phyloP scores from a whole-genome alignment of 176 grass and related monocot genomes.

The Rhynchospora tenuis region DNA sequence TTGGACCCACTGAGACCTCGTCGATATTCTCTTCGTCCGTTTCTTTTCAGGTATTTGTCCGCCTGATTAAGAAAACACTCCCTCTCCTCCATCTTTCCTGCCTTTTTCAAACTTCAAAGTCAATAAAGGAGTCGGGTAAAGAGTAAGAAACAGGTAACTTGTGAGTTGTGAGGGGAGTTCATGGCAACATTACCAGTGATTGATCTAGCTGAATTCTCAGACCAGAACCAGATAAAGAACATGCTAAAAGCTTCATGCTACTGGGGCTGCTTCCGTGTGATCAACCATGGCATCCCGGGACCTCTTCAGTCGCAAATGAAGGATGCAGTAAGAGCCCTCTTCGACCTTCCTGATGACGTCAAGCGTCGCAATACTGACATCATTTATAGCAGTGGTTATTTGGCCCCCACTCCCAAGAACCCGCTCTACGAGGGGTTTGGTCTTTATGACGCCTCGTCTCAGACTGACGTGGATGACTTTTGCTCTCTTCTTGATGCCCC shows the following conservation, averaged over 20 bases:
- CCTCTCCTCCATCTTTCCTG: too few species aligned
- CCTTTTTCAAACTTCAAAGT: too few species aligned
- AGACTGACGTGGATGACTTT: conserved; percentile 54
- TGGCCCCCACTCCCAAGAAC: conserved; percentile 37
- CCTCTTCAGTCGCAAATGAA: conserved; percentile 58
- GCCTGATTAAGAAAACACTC: too few species aligned
- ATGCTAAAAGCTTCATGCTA: neutral
- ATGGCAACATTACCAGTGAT: neutral
- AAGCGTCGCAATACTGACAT: conserved; percentile 52
- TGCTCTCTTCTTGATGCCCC: conserved; percentile 49
- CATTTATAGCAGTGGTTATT: conserved; percentile 58
- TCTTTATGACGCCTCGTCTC: conserved; percentile 40
- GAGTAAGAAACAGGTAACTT: too few species aligned
- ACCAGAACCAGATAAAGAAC: neutral
- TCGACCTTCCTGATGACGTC: conserved; percentile 65
- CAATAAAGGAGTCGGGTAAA: too few species aligned
- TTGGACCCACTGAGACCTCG: too few species aligned
- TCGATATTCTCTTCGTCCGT: too few species aligned
- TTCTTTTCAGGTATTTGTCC: too few species aligned
- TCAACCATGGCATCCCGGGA: conserved; percentile 41
- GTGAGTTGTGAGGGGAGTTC: neutral
- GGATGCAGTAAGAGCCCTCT: conserved; percentile 52
- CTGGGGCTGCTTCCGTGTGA: conserved; percentile 42
- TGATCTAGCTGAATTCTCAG: neutral
- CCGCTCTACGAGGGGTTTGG: conserved; percentile 67